Evolutionary conservation across 768 basidiomycete species (phyloP).

Genomic region (Dacryopinax primogenitus): DNA sequence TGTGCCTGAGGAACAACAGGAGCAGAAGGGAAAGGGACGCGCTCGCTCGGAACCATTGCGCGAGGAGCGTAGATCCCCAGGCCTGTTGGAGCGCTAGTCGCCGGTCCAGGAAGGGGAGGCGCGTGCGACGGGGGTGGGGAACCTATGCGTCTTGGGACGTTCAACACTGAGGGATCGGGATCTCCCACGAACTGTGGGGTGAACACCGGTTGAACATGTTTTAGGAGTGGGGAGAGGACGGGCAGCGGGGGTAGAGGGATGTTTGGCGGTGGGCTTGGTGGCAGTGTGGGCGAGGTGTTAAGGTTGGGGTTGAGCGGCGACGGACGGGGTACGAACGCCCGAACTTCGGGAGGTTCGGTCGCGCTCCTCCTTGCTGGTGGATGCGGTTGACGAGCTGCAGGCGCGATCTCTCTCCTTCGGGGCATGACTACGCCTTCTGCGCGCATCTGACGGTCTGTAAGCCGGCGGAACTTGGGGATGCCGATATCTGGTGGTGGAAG

Average conservation of each 20-base stretch:
- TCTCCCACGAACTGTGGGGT: not conserved
- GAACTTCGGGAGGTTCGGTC: not conserved
- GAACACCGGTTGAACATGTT: not conserved
- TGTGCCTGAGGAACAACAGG: not conserved
- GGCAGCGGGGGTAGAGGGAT: slow-evolving; percentile 1
- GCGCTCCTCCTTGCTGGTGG: not conserved
- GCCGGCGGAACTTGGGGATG: not conserved
- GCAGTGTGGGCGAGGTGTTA: not conserved
- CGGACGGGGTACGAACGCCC: not conserved
- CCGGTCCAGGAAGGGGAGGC: not conserved
- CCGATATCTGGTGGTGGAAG: not conserved
- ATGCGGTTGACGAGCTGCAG: not conserved
- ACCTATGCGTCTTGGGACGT: not conserved
- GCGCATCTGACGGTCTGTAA: not conserved
- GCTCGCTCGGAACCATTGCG: too few relatives aligned
- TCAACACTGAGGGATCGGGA: not conserved
- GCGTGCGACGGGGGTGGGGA: not conserved
- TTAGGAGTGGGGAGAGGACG: too few relatives aligned
- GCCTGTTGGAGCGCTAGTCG: not conserved
- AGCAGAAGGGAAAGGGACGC: too few relatives aligned
- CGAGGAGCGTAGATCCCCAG: not conserved
- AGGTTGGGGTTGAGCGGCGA: not conserved
- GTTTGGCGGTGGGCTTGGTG: not conserved
- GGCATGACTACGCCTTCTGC: not conserved
- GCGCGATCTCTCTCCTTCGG: not conserved